Conservation (phyloP, 768 basidiomycete genomes). For the Mycena vulgaris region DNA sequence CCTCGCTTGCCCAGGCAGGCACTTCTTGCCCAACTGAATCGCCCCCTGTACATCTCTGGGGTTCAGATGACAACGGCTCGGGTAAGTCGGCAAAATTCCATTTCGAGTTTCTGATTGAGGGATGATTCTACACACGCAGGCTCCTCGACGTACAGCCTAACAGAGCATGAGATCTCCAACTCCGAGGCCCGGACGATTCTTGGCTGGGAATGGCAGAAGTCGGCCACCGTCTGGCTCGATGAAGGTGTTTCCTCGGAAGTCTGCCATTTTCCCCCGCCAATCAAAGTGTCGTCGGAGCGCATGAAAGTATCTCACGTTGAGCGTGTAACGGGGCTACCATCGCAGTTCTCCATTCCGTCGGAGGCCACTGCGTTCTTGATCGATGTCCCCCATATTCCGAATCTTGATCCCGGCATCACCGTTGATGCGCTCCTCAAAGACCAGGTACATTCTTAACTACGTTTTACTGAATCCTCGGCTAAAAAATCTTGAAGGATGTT, state of each 20-base stretch:
- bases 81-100: constrained; percentile 10
- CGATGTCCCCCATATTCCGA: constrained; percentile 14
- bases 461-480: too few relatives aligned
- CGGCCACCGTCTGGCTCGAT: constrained; percentile 7
- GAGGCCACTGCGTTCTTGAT: constrained; percentile 13
- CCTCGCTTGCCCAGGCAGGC: constrained; percentile 4
- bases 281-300: constrained; percentile 4
- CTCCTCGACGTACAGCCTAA: background rate
- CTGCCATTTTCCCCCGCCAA: constrained; percentile 9
- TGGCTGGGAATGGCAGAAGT: constrained; percentile 16
- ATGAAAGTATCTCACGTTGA: too few relatives aligned
- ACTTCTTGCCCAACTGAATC: background rate
- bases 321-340: too few relatives aligned
- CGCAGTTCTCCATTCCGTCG: constrained; percentile 7
- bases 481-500: too few relatives aligned
- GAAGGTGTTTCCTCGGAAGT: too few relatives aligned
- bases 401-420: constrained; percentile 13
- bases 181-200: background rate
- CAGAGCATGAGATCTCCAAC: constrained; percentile 13
- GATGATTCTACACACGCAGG: constrained; percentile 7
- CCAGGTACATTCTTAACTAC: too few relatives aligned
- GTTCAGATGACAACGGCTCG: constrained; percentile 14
- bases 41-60: constrained; percentile 16
- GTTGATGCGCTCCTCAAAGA: too few relatives aligned
- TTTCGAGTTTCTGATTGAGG: background rate